phyloP scores from a whole-genome alignment of 2,329 filamentous ascomycete species.

The Colletotrichum sp. region DNA sequence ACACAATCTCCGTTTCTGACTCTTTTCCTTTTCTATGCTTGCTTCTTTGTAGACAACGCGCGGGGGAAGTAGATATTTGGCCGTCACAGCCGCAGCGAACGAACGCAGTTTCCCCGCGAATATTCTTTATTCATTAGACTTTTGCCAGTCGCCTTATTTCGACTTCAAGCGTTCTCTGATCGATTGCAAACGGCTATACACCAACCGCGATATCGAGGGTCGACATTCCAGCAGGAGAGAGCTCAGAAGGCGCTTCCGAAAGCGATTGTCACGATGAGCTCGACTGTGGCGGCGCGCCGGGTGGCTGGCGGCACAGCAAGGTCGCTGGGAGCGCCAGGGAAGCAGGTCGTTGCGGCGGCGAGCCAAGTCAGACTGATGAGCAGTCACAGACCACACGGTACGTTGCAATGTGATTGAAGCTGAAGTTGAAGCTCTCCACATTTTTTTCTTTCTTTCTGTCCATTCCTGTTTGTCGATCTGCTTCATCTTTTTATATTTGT shows the following conservation, averaged over 20 bases:
- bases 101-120: neutral
- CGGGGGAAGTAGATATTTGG: neutral
- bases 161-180: neutral
- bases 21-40: neutral
- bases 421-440: slow-evolving; percentile 1
- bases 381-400: slow-evolving; percentile 13
- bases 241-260: neutral
- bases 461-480: neutral
- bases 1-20: neutral
- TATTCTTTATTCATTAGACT: neutral
- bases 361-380: slow-evolving; percentile 12
- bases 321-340: neutral
- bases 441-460: neutral
- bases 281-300: slow-evolving; percentile 25
- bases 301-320: neutral
- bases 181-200: neutral
- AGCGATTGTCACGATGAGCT: slow-evolving; percentile 21
- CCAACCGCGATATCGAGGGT: neutral
- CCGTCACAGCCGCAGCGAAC: neutral
- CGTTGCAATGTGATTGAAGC: neutral
- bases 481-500: neutral
- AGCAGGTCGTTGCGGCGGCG: neutral
- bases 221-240: neutral
- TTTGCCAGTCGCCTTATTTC: neutral
- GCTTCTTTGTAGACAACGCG: neutral